Base-by-base conservation (phyloP, 1,139 yeast genomes). In the Protomyces inouyei region DNA sequence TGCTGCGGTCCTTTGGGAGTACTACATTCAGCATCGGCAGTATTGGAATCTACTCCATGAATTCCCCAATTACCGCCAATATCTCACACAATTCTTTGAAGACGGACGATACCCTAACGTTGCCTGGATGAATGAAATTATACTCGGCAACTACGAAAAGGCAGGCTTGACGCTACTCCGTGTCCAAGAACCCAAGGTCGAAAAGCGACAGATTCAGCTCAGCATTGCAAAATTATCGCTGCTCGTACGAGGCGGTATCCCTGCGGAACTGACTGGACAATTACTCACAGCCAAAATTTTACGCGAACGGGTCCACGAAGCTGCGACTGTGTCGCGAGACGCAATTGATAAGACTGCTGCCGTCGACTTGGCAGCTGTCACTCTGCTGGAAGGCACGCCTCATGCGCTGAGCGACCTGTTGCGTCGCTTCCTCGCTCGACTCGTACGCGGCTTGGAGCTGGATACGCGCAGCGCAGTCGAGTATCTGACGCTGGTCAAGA, bases 61-160 rank as follows among this genome's bases (percentile, higher is more conserved):
- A 43, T 87, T 86, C 72, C 82, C 84, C 12, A 79, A 82, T 52
- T 83, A 84, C 69, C 77, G 81, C 48, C 74, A 75, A 2, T 82
- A 77, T 69, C 75, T 89, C 65, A 77, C 81, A 38, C 74, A 75
- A 67, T 91, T 84, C 71, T 82, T 90, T 66, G 70, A 74, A 61
- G 78, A 80, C 48, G 73, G 78, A 5, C 78, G 80, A 66, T 82
- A 85, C 60, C 82, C 83, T 3, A 76, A 80, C 53, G 80, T 89
- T 55, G 81, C 91, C 0, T 91, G 97, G 97, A 85, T 90, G 46
- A 80, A 84, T 66, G 82, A 86, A 65, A 74, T 89, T 21, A 72
- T 82, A 46, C 83, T 81, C 68, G 78, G 76, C 3, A 78, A 85
- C 3, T 87, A 80, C 71, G 68, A 67, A 3, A 71, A 73, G 2